Conservation (phyloP, 352 stramenopile species). For the Pythium grandisporangium region DNA sequence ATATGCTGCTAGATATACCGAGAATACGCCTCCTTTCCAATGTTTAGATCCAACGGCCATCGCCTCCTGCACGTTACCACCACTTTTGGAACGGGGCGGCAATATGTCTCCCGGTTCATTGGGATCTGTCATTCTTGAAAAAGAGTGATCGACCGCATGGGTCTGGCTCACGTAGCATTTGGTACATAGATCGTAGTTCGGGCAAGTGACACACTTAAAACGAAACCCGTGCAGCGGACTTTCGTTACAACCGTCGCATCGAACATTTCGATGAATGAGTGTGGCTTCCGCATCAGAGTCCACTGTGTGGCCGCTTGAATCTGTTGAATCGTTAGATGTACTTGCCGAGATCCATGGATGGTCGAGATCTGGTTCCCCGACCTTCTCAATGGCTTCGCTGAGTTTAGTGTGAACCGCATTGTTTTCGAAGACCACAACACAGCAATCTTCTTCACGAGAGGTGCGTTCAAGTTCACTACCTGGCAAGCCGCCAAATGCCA, state of each 20-base stretch:
- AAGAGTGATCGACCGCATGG: constrained; percentile 57
- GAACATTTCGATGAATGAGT: constrained; percentile 55
- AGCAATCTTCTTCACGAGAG: constrained; percentile 15
- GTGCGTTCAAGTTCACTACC: too few relatives aligned
- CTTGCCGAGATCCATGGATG: constrained; percentile 12
- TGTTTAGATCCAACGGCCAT: constrained; percentile 44
- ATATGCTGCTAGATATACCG: constrained; percentile 27
- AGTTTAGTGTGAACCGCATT: constrained; percentile 32
- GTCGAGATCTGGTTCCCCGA: constrained; percentile 18
- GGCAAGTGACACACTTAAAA: constrained; percentile 70
- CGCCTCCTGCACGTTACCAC: constrained; percentile 35
- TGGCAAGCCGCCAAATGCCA: too few relatives aligned
- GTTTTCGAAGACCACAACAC: constrained; percentile 40
- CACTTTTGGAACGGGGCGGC: constrained; percentile 42
- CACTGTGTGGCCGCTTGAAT: constrained; percentile 7
- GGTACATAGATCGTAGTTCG: constrained; percentile 70
- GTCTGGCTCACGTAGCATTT: constrained; percentile 47
- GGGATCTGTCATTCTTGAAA: constrained; percentile 43
- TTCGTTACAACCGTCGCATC: constrained; percentile 70
- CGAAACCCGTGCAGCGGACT: constrained; percentile 54
- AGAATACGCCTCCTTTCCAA: constrained; percentile 54
- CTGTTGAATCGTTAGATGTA: not conserved
- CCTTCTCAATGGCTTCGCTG: constrained; percentile 22
- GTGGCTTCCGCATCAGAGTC: constrained; percentile 13
- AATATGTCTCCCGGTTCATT: constrained; percentile 42